Base-by-base conservation (phyloP, 805 yeast genomes). In the Spathaspora sp. region DNA sequence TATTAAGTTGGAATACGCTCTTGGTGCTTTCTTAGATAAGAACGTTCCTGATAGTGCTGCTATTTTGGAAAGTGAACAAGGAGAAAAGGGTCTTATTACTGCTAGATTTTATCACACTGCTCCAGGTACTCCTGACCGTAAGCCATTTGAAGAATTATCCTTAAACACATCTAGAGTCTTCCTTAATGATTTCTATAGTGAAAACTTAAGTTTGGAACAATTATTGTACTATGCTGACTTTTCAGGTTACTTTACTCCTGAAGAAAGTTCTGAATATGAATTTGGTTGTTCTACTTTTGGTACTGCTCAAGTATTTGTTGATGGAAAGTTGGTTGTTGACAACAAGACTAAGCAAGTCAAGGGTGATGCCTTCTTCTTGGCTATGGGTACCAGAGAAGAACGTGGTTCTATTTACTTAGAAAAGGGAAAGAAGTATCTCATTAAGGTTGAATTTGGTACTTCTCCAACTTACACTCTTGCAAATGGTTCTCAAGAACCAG, bases 211-310 rank as follows among this genome's bases (percentile, higher is more conserved):
- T 38, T 48, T 52, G 1, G 53, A 60, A 31, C 55, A 58, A 9
- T 52, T 60, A 14, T 55, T 65, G 43, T 79, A 69, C 58, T 82
- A 75, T 55, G 77, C 70, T 19, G 77, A 71, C 32, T 61, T 81
- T 52, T 75, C 69, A 48, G 78, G 79, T 44, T 53, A 61, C 38
- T 80, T 72, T 55, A 63, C 55, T 8, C 80, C 86, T 3, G 81
- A 78, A 35, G 73, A 68, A 44, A 56, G 76, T 46, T 84, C 78
- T 9, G 69, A 63, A 14, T 82, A 77, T 58, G 75, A 74, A 50
- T 75, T 83, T 57, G 87, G 86, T 19, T 62, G 79, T 49, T 65
- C 79, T 12, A 77, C 76, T 35, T 59, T 69, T 47, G 88, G 88
- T 18, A 78, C 85, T 40, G 85, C 82, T 29, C 76, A 75, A 60